These are phyloP conservation scores for Helenozyma rhizophorensis DNA, from an alignment of 805 yeast genomes.

Conservation along the genomic window DNA sequence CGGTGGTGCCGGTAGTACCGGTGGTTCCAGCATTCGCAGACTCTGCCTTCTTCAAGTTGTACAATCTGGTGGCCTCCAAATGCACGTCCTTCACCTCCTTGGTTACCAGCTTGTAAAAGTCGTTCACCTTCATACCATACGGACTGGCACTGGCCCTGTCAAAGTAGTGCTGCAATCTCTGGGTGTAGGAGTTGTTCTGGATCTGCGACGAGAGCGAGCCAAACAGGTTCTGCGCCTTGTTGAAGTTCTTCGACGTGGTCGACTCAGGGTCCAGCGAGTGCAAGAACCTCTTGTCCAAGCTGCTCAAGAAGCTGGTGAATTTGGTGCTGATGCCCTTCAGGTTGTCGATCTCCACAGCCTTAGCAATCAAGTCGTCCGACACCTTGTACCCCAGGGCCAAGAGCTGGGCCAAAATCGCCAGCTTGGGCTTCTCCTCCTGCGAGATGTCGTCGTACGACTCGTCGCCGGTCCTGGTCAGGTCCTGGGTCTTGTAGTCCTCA, in stretches of 20 bases:
- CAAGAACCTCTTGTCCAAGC: conserved; percentile 54
- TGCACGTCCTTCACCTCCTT: conserved; percentile 62
- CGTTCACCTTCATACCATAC: conserved; percentile 57
- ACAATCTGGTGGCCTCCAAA: conserved; percentile 68
- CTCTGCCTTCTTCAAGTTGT: conserved; percentile 48
- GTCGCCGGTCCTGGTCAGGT: conserved; percentile 24
- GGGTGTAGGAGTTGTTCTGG: conserved; percentile 27
- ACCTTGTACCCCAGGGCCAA: conserved; percentile 69
- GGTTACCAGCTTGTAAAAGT: conserved; percentile 53
- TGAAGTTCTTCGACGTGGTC: conserved; percentile 27
- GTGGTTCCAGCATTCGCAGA: no score
- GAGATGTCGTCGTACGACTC: conserved; percentile 44
- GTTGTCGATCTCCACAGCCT: conserved; percentile 61
- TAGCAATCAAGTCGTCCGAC: conserved; percentile 55
- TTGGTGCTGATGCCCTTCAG: conserved; percentile 55
- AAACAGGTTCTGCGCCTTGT: conserved; percentile 21
- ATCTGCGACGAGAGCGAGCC: conserved; percentile 36
- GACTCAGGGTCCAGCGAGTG: conserved; percentile 54
- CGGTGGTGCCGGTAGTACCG: no score
- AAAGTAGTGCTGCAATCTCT: conserved; percentile 39
- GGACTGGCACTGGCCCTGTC: conserved; percentile 44
- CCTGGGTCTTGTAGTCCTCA: conserved; percentile 20
- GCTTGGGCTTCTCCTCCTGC: conserved; percentile 76
- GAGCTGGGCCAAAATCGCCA: conserved; percentile 71
- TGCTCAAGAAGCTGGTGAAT: conserved; percentile 52